Conservation (phyloP, 2,329 filamentous ascomycete genomes). For the Fusarium sp. region DNA sequence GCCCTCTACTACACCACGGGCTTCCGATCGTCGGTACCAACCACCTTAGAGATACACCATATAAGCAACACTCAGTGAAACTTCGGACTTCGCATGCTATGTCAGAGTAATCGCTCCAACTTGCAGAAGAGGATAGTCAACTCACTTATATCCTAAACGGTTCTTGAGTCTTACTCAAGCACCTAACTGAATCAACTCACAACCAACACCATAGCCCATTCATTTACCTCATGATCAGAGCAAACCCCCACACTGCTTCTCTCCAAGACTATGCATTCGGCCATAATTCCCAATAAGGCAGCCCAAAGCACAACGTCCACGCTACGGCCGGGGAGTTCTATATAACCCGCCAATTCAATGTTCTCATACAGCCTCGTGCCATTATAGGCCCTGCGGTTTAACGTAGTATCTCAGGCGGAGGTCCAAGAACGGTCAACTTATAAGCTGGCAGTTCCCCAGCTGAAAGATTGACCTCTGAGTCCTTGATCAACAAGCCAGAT, state of each 20-base stretch:
- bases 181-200: not conserved
- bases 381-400: constrained; percentile 17
- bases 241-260: constrained; percentile 28
- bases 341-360: constrained; percentile 40
- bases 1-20: not conserved
- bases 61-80: not conserved
- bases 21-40: not conserved
- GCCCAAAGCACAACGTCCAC: constrained; percentile 10
- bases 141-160: not conserved
- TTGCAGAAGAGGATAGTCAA: not conserved
- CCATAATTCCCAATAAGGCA: constrained; percentile 36
- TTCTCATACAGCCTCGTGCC: constrained; percentile 23
- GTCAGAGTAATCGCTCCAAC: not conserved
- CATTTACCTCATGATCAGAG: constrained; percentile 1
- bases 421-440: constrained; percentile 7
- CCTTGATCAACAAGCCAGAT: not conserved
- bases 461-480: not conserved
- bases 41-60: not conserved
- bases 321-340: constrained; percentile 16
- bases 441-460: constrained; percentile 7
- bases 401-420: constrained; percentile 16
- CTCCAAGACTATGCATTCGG: constrained; percentile 23
- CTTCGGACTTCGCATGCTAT: not conserved
- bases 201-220: not conserved
- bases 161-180: not conserved